Evolutionary conservation across 352 stramenopile genomes (phyloP), one percentile per base, ranked within the genome.

Genomic region (Phytophthora pisi): DNA sequence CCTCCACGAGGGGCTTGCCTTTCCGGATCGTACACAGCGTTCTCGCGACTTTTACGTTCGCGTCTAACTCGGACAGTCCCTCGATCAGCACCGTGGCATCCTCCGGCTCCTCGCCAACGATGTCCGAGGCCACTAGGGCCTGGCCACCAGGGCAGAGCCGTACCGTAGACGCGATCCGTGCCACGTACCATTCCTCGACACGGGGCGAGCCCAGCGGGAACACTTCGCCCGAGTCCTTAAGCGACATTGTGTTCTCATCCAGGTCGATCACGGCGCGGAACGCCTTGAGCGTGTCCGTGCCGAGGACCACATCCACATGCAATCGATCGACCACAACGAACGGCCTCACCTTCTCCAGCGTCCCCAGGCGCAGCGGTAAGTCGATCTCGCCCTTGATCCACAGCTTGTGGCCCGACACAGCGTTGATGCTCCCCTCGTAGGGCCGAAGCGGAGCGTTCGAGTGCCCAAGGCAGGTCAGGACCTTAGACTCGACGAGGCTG

Each of bases 251-350:
- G 13, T 26, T 26, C 11, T 52, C 40, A 1, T 26, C 15, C 15
- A 61, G 18, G 4, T 61, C 54, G 5, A 61, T 61, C 7, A 61
- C 40, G 13, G 54, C 40, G 5, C 26, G 11, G 15, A 61, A 52
- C 1, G 20, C 40, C 0, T n/a, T n/a, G 4, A 61, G n/a, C n/a
- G n/a, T n/a, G n/a, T n/a, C n/a, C n/a, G n/a, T n/a, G n/a, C n/a
- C n/a, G n/a, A n/a, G n/a, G 15, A 52, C 42, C 0, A 23, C 42
- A 16, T 61, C 24, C 1, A 23, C 15, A 16, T 43, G 20, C 23
- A 61, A 5, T 15, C 31, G 13, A 1, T 61, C 54, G 8, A 42
- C 40, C 4, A 31, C 40, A 1, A 42, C 40, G 13, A 16, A 52
- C 1, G 7, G 9, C 11, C 36, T 28, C 3, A 7, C 4, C 2